A percentile compares a stretch with the other conserved stretches of the same genome.
Conservation (phyloP, 495 filamentous ascomycete genomes). For the Astrocystis sublimbata region DNA sequence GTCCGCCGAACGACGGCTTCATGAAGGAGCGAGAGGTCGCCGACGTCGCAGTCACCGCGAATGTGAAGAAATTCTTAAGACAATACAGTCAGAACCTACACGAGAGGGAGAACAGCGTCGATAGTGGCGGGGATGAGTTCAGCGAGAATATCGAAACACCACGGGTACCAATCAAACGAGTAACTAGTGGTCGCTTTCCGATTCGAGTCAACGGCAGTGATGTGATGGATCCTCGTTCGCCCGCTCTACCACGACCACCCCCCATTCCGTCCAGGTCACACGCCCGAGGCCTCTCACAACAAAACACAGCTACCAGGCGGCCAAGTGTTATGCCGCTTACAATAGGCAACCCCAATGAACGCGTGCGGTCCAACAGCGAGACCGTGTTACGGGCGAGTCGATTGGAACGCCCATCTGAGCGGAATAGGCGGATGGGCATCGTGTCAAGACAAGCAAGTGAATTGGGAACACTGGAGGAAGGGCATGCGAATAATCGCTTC, state of each 20-base stretch:
- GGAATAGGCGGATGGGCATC: constrained; percentile 78
- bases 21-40: constrained; percentile 53
- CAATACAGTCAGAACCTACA: constrained; percentile 46
- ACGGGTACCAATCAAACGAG: constrained; percentile 68
- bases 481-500: constrained; percentile 64
- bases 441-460: constrained; percentile 74
- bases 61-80: constrained; percentile 78
- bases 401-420: constrained; percentile 52
- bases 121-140: constrained; percentile 62
- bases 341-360: constrained; percentile 71
- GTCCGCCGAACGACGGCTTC: constrained; percentile 44
- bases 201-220: constrained; percentile 70
- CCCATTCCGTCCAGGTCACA: constrained; percentile 76
- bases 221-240: constrained; percentile 60
- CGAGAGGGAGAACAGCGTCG: constrained; percentile 55
- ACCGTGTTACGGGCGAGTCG: constrained; percentile 59
- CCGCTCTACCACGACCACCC: constrained; percentile 65
- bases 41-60: constrained; percentile 67
- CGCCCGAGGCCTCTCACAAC: constrained; percentile 74
- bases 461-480: constrained; percentile 74
- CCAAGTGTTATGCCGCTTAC: constrained; percentile 69
- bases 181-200: constrained; percentile 77
- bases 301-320: constrained; percentile 62
- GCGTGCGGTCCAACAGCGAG: constrained; percentile 88
- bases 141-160: constrained; percentile 73